phyloP scores from a whole-genome alignment of 1,284 basidiomycete genomes.

The Leccinum huronense region DNA sequence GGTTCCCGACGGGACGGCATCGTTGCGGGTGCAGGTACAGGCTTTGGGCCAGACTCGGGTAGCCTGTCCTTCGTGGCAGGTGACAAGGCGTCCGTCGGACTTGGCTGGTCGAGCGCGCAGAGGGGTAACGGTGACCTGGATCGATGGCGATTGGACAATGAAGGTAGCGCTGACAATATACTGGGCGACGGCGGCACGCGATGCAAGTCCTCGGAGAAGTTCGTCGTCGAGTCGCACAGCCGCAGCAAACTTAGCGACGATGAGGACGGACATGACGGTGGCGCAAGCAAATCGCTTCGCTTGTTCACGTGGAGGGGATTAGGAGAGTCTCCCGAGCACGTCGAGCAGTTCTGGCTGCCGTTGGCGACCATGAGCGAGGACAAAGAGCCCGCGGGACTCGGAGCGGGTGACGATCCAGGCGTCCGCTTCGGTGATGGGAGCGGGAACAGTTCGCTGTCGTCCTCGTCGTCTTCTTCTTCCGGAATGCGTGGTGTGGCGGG shows the following conservation, averaged over 20 bases:
- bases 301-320: slow-evolving; percentile 5
- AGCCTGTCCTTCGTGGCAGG: neutral
- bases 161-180: slow-evolving; percentile 25
- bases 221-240: slow-evolving; percentile 14
- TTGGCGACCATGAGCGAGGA: slow-evolving; percentile 26
- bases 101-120: slow-evolving; percentile 9
- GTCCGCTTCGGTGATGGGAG: slow-evolving; percentile 52
- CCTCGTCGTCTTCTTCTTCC: slow-evolving; percentile 48
- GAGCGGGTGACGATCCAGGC: slow-evolving; percentile 33
- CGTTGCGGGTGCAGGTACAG: neutral
- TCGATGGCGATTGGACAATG: slow-evolving; percentile 26
- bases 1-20: neutral
- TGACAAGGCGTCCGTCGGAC: neutral
- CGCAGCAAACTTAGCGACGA: slow-evolving; percentile 30
- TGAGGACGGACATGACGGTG: slow-evolving; percentile 25
- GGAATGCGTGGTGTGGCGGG: slow-evolving; percentile 32
- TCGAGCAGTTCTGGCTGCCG: slow-evolving; percentile 15
- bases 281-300: slow-evolving; percentile 18
- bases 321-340: slow-evolving; percentile 19
- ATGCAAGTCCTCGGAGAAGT: slow-evolving; percentile 11
- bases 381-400: slow-evolving; percentile 22
- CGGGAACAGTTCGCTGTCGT: slow-evolving; percentile 53
- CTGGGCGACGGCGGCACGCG: slow-evolving; percentile 25
- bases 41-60: neutral
- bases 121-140: slow-evolving; percentile 11